Conservation (phyloP, 805 yeast genomes). For the Clavispora phyllophila region DNA sequence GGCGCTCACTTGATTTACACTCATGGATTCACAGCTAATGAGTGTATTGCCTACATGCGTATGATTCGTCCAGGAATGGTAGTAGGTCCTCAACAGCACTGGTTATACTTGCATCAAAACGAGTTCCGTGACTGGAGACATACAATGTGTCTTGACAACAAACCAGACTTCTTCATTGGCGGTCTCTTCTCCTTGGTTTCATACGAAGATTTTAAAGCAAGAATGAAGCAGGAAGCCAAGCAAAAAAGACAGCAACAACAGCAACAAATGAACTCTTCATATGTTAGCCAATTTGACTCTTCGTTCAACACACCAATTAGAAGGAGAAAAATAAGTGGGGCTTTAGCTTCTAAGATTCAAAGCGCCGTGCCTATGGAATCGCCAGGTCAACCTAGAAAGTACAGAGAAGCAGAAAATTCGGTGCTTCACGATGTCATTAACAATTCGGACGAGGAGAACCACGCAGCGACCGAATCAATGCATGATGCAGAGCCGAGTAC, state of each 20-base stretch:
- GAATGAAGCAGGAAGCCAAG: constrained; percentile 43
- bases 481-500: constrained; percentile 15
- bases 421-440: constrained; percentile 36
- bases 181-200: constrained; percentile 60
- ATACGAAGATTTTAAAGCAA: constrained; percentile 55
- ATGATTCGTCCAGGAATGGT: constrained; percentile 98
- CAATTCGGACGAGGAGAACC: constrained; percentile 42
- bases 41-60: constrained; percentile 94
- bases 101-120: constrained; percentile 94
- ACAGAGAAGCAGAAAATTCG: constrained; percentile 28
- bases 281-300: constrained; percentile 30
- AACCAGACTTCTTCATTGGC: constrained; percentile 62
- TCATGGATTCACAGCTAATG: constrained; percentile 95
- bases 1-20: constrained; percentile 96
- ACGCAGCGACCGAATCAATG: constrained; percentile 13
- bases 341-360: constrained; percentile 61
- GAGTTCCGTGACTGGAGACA: constrained; percentile 96
- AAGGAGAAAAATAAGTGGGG: constrained; percentile 60
- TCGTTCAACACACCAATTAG: constrained; percentile 73
- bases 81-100: constrained; percentile 99
- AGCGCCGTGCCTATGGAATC: constrained; percentile 86
- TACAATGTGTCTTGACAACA: constrained; percentile 74
- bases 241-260: constrained; percentile 25
- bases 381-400: constrained; percentile 95
- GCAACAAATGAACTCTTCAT: constrained; percentile 27